phyloP scores from a whole-genome alignment of 2,329 filamentous ascomycete genomes.

The Chrysoporthe deuterocubensis region DNA sequence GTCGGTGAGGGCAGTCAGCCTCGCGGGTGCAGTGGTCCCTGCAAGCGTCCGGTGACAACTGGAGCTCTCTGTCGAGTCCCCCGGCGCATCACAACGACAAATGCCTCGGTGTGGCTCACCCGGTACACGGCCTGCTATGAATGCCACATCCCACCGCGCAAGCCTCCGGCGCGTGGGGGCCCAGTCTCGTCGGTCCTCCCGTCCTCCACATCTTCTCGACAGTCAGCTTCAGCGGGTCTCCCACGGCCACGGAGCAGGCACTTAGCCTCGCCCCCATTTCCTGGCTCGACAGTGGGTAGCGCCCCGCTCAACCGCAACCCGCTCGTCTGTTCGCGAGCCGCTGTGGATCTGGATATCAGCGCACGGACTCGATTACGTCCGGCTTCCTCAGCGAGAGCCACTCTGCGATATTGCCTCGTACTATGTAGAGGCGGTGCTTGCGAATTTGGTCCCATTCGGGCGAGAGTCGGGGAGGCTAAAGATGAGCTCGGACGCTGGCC shows the following conservation, averaged over 20 bases:
- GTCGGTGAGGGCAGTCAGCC: not conserved
- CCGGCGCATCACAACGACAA: not conserved
- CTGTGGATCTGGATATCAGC: not conserved
- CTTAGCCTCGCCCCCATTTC: not conserved
- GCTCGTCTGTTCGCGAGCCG: not conserved
- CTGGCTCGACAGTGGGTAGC: not conserved
- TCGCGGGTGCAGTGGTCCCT: not conserved
- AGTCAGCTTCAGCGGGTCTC: not conserved
- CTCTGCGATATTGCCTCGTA: not conserved
- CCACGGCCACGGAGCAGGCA: not conserved
- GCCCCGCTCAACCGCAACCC: not conserved
- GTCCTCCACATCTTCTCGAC: not conserved
- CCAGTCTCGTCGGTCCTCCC: not conserved
- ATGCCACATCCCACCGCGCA: not conserved
- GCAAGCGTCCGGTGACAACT: not conserved
- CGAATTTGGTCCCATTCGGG: not conserved
- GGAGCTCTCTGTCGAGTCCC: not conserved
- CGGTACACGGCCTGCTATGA: not conserved
- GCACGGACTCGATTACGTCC: not conserved
- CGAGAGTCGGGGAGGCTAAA: not conserved
- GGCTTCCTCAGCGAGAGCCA: not conserved
- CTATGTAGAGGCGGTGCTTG: not conserved
- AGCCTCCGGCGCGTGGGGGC: not conserved
- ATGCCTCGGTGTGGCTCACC: not conserved
- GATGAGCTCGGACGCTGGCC: not conserved